Base-by-base conservation (phyloP, 2,329 filamentous ascomycete species). In the Hymenoscyphus fructigenus region DNA sequence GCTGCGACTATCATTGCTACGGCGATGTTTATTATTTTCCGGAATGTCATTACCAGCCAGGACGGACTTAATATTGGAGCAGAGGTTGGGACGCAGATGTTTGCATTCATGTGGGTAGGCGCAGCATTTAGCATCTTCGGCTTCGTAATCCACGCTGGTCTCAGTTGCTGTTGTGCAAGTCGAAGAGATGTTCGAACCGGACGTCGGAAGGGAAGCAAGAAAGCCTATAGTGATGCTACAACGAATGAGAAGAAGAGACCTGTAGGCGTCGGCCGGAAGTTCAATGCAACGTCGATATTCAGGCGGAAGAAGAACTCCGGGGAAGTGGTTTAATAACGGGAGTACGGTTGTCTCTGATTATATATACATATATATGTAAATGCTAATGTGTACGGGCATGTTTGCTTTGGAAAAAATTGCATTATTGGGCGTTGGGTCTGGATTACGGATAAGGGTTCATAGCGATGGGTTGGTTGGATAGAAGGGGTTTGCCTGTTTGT, bases 51-150 rank as follows among this genome's bases (percentile, higher is more conserved):
- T 71, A 87, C 87, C 26, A 84, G 83, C 4, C 87, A 91, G 73
- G 83, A 84, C 2, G 87, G 91, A 65, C 81, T 97, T 61, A 95
- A 96, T 76, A 93, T 97, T 70, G 66, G 71, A 10, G 91, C 89
- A 2, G 78, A 83, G 2, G 80, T 96, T 38, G 93, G 93, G 5
- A 78, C 76, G 41, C 83, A 86, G 69, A 93, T 96, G 90, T 85
- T 96, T 72, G 90, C 80, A 0, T 96, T 96, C 74, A 94, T 96
- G 89, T 98, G 94, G 93, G 84, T 92, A 32, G 91, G 89, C 0
- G 84, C 88, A 0, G 85, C 82, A 0, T 85, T 89, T 66, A 85
- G 86, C 1, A 78, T 92, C 5, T 73, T 93, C 23, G 89, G 89
- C 0, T 93, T 91, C 72, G 75, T 90, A 36, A 80, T 96, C 23